Evolutionary conservation across 2,329 filamentous ascomycete species (phyloP), one percentile per base, ranked within the genome.

Genomic region (Fusarium begoniae): DNA sequence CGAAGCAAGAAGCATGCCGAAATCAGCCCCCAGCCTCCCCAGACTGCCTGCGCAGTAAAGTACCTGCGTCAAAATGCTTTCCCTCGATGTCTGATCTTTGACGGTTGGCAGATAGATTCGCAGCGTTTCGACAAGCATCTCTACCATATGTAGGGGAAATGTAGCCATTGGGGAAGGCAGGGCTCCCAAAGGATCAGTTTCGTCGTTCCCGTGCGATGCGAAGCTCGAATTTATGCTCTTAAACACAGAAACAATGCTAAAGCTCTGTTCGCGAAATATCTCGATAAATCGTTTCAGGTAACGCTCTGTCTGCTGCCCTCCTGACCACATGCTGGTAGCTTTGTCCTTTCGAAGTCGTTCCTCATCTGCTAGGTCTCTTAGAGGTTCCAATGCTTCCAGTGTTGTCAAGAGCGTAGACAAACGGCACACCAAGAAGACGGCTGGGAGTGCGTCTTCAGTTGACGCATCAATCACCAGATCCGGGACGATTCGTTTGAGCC

Each of bases 231-330:
- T 86, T 1, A 98, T 94, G 78, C 93, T 96, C 78, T 92, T 94
- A 82, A 97, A 98, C 88, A 98, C 94, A 66, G 94, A 97, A 35
- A 98, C 91, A 69, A 98, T 97, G 48, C 92, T 93, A 81, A 99
- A 99, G 80, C 94, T 98, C 82, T 99, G 96, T 83, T 99, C 96
- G 59, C 96, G 93, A 81, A 98, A 98, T 35, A 99, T 95, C 81
- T 99, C 96, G 77, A 99, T 94, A 82, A 97, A 99, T 54, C 95
- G 90, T 82, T 98, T 99, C 48, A 99, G 85, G 78, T 95, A 99
- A 58, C 95, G 90, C 82, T 98, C 96, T 2, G 95, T 98, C 81
- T 98, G 96, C 79, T 97, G 95, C 0, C 96, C 96, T 2, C 90
- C 90, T 6, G 88, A 90, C 89, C 88, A 93, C 14, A 82, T 82